A percentile compares a stretch with the other conserved stretches of the same genome.
These are phyloP conservation scores for Ziziphus jujuba DNA, from an alignment of 306 rosid species.

Conservation along the genomic window DNA sequence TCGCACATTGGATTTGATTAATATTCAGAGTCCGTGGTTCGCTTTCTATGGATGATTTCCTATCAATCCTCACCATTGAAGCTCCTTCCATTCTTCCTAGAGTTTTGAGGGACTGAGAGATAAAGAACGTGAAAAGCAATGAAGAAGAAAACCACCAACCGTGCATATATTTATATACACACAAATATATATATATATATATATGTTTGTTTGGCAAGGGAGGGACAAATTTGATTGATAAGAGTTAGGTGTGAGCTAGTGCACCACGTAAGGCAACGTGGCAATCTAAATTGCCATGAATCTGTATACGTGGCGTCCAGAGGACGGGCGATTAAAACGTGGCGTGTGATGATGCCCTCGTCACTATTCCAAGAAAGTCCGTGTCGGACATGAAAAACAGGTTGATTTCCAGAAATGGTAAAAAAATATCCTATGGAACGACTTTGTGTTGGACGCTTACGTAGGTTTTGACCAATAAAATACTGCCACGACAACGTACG, in stretches of 20 bases:
- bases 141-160: not conserved
- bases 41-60: constrained; percentile 68
- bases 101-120: not conserved
- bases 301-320: not conserved
- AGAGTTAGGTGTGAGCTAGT: not conserved
- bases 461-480: no score
- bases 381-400: not conserved
- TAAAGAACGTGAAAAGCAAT: not conserved
- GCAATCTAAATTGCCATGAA: not conserved
- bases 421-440: no score
- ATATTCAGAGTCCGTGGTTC: constrained; percentile 67
- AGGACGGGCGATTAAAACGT: not conserved
- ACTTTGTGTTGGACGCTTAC: no score
- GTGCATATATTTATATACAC: not conserved
- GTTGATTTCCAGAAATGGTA: no score
- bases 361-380: not conserved
- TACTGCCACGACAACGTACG: no score
- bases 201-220: not conserved
- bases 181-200: not conserved
- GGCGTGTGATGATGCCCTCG: not conserved
- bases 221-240: no score
- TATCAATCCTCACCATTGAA: constrained; percentile 32
- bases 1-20: constrained; percentile 53
- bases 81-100: constrained; percentile 20
- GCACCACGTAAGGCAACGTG: constrained; percentile 10